Conservation (phyloP, 257 asterid species). For the Petunia secreta region DNA sequence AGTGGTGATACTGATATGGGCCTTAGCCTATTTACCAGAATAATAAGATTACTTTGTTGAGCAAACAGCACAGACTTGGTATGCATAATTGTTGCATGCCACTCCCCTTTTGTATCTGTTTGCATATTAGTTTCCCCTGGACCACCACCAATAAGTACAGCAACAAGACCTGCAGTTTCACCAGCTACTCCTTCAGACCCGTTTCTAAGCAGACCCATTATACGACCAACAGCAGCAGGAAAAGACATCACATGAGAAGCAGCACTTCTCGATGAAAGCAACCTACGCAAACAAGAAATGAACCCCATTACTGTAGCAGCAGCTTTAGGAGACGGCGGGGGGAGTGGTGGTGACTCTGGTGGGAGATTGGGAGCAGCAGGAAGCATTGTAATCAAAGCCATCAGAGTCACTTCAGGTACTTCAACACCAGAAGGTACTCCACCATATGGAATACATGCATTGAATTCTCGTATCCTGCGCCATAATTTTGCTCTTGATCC, state of each 20-base stretch:
- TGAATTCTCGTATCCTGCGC: conserved; percentile 98
- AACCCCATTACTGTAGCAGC: conserved; percentile 98
- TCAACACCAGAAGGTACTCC: conserved; percentile 89
- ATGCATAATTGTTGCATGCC: conserved; percentile 95
- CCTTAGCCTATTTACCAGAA: conserved; percentile 89
- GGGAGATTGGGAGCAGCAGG: conserved; percentile 98
- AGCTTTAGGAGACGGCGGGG: conserved; percentile 99
- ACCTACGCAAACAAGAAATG: conserved; percentile 86
- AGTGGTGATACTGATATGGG: conserved; percentile 91
- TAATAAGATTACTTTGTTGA: conserved; percentile 69
- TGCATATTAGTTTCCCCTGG: conserved; percentile 77
- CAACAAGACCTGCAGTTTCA: conserved; percentile 85
- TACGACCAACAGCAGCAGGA: conserved; percentile 98
- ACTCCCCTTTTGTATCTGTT: conserved; percentile 89
- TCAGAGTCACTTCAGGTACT: conserved; percentile 97
- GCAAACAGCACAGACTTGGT: conserved; percentile 86
- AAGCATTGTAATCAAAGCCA: conserved; percentile 97
- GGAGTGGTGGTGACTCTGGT: conserved; percentile 93
- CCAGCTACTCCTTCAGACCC: conserved; percentile 98
- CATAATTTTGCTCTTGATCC: conserved; percentile 99
- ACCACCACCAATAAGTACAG: conserved; percentile 97
- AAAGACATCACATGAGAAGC: conserved; percentile 98
- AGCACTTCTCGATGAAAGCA: conserved; percentile 91
- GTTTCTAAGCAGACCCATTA: conserved; percentile 95
- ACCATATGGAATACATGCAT: conserved; percentile 85